Base-by-base conservation (phyloP, 345 rosid genomes). In the Eucalyptus albens region DNA sequence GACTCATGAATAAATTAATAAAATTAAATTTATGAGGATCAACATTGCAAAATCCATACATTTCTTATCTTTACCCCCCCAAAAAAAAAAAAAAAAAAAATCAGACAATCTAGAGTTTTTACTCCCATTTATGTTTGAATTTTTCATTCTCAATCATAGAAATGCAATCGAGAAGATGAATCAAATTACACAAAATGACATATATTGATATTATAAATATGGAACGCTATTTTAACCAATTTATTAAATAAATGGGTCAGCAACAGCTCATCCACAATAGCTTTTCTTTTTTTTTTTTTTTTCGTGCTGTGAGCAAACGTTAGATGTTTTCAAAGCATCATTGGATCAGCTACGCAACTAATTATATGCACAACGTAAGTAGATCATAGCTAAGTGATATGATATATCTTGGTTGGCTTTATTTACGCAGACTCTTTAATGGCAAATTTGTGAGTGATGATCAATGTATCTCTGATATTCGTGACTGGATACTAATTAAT, bases 231-330 rank as follows among this genome's bases (percentile, higher is more conserved):
- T 56, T 56, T 53, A 56, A 2, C 27, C 27, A 56, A 56, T 9
- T 56, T 56, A 56, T 56, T 56, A 56, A 56, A 22, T 22, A 56
- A 22, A 56, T 9, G 1, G 21, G 2, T 9, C 62, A 56, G 10
- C 62, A 56, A 9, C 5, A 56, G 3, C 12, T 56, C 62, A 56
- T 22, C 8, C 55, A 0, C 22, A 51, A 15, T 51, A 51, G 55
- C 19, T 51, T 51, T 6, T 16, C 6, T 51, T 51, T 51, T 51
- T 16, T 0, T 51, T 5, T 16, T 50, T 1, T 50, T 50, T 50
- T 13, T 14, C 15, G 0, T 50, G 51, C 1, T 1, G 22, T 1
- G 1, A 51, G 22, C 0, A 1, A 51, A 51, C 1, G 8, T 16
- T 51, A 51, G 37, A 21, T 42, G 62, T 3, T 56, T 56, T 56